These are phyloP conservation scores for Colletotrichum filicis DNA, from an alignment of 2,329 filamentous ascomycete genomes.

Conservation along the genomic window DNA sequence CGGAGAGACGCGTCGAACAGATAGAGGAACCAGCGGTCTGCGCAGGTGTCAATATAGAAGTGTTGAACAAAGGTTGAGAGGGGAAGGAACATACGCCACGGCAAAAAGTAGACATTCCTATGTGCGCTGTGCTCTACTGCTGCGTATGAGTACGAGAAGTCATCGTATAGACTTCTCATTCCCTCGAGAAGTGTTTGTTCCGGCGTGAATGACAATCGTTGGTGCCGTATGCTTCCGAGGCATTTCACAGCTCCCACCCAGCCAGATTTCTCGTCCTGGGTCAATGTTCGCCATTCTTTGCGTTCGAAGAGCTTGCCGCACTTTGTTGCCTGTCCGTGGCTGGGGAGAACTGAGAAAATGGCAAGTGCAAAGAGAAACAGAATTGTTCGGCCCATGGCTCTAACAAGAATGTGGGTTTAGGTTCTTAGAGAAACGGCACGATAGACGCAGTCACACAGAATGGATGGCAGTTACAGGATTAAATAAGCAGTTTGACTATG, in stretches of 20 bases:
- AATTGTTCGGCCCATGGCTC: not conserved
- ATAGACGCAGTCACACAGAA: not conserved
- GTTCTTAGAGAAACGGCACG: not conserved
- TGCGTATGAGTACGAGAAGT: not conserved
- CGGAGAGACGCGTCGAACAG: not conserved
- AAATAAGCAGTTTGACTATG: not conserved
- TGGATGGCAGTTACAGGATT: not conserved
- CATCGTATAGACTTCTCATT: not conserved
- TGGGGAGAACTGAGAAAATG: not conserved
- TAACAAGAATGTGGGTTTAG: not conserved
- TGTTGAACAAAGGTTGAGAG: not conserved
- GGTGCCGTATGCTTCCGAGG: not conserved
- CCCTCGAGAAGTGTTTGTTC: not conserved
- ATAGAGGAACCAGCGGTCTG: not conserved
- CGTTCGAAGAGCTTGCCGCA: not conserved
- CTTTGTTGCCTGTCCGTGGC: not conserved
- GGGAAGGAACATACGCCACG: not conserved
- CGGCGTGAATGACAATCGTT: not conserved
- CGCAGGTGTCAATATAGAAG: not conserved
- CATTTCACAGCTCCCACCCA: not conserved
- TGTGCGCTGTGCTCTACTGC: not conserved
- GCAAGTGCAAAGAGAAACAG: not conserved
- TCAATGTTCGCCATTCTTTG: not conserved
- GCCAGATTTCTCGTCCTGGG: not conserved
- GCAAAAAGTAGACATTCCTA: not conserved